phyloP scores from a whole-genome alignment of 176 grass and related monocot genomes.

The Cenchrus americanus region DNA sequence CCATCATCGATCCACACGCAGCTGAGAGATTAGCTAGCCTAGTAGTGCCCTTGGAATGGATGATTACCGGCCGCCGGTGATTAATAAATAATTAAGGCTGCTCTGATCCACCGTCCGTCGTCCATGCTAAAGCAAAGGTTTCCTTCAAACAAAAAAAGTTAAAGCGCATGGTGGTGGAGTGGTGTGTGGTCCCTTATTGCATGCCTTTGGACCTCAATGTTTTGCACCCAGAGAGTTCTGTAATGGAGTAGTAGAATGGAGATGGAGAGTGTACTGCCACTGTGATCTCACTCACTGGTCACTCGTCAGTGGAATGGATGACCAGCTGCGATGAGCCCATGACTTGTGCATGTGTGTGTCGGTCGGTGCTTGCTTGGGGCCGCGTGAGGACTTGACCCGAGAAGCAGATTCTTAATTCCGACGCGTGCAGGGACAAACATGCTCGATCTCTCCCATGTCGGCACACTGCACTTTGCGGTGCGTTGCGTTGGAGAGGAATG shows the following conservation, averaged over 20 bases:
- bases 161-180: neutral
- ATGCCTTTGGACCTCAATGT: too few species aligned
- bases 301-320: neutral
- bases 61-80: neutral
- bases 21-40: too few species aligned
- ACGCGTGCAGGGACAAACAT: neutral
- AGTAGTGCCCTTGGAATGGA: neutral
- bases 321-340: too few species aligned
- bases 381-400: neutral
- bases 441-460: slow-evolving; percentile 10
- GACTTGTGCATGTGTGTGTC: too few species aligned
- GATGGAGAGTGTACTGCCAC: too few species aligned
- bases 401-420: neutral
- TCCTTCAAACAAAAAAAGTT: too few species aligned
- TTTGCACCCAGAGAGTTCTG: too few species aligned
- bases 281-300: neutral
- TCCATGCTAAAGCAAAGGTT: slow-evolving; percentile 41
- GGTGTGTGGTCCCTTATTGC: too few species aligned
- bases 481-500: too few species aligned
- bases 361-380: neutral
- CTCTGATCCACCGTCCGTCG: slow-evolving; percentile 30
- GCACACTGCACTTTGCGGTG: neutral
- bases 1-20: too few species aligned
- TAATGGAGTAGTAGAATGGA: too few species aligned
- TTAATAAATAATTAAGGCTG: neutral